Evolutionary conservation across 2,329 filamentous ascomycete genomes (phyloP).

Genomic region (Penicillium sp.): DNA sequence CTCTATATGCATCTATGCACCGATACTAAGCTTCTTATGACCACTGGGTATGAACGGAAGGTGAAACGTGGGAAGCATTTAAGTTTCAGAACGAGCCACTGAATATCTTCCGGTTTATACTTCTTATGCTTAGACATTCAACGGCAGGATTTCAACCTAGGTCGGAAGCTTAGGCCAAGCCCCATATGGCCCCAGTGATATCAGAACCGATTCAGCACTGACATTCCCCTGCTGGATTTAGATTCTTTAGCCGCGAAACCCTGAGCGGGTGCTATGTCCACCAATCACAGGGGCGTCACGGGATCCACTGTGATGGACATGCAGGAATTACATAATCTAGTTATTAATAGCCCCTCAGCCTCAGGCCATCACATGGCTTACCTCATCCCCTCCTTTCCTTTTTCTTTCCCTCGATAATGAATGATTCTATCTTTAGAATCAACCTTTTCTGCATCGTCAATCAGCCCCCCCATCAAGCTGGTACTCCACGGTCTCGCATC

Average conservation of each 20-base stretch:
- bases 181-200: background rate
- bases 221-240: background rate
- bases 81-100: background rate
- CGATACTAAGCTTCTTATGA: background rate
- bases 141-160: too few relatives aligned
- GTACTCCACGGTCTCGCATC: slow-evolving; percentile 13
- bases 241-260: background rate
- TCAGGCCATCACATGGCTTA: slow-evolving; percentile 9
- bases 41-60: background rate
- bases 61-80: background rate
- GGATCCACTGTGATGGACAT: background rate
- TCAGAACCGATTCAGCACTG: background rate
- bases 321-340: background rate
- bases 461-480: slow-evolving; percentile 13
- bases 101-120: too few relatives aligned
- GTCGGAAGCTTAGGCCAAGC: background rate
- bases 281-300: background rate
- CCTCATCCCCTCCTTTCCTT: slow-evolving; percentile 3
- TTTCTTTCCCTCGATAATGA: slow-evolving; percentile 4
- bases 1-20: too few relatives aligned
- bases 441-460: slow-evolving; percentile 29
- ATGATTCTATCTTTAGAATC: slow-evolving; percentile 31
- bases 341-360: slow-evolving; percentile 2
- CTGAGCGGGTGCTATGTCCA: background rate
- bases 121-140: background rate